phyloP scores from a whole-genome alignment of 306 rosid genomes.

The Carpinus fangiana region DNA sequence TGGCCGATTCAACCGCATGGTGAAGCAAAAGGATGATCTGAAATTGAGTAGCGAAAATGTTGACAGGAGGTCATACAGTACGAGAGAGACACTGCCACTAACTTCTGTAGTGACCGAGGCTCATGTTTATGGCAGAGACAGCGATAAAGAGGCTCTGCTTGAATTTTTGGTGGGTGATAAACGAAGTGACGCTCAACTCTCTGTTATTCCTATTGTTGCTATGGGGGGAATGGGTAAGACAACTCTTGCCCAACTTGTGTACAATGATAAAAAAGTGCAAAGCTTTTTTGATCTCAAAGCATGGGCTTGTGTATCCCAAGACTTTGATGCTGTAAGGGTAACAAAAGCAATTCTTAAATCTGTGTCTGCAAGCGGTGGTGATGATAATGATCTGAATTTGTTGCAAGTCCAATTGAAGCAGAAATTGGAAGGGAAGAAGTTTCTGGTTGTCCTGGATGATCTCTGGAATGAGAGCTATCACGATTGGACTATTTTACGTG shows the following conservation, averaged over 20 bases:
- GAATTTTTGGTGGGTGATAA: no score
- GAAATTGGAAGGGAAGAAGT: neutral
- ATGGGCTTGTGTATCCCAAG: neutral
- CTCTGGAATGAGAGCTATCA: neutral
- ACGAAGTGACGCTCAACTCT: no score
- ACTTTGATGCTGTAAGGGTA: neutral
- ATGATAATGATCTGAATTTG: neutral
- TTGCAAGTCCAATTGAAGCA: neutral
- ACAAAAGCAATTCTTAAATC: neutral
- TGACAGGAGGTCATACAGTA: neutral
- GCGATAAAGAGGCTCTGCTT: no score
- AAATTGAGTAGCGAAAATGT: neutral
- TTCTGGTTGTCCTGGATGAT: neutral
- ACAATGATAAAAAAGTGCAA: no score
- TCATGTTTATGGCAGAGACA: constrained; percentile 24
- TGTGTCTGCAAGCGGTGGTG: no score
- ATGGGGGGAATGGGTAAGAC: no score
- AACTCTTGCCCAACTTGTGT: no score
- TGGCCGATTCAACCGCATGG: no score
- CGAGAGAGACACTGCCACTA: neutral
- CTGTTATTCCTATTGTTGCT: no score
- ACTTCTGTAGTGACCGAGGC: neutral
- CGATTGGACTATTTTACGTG: constrained; percentile 4
- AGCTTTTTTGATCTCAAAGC: no score
- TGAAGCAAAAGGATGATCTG: neutral